Percentiles rank a stretch among this genome's conserved stretches.
Evolutionary conservation across 441 rosid species (phyloP).

Genomic region (Syzygium syzygioides): DNA sequence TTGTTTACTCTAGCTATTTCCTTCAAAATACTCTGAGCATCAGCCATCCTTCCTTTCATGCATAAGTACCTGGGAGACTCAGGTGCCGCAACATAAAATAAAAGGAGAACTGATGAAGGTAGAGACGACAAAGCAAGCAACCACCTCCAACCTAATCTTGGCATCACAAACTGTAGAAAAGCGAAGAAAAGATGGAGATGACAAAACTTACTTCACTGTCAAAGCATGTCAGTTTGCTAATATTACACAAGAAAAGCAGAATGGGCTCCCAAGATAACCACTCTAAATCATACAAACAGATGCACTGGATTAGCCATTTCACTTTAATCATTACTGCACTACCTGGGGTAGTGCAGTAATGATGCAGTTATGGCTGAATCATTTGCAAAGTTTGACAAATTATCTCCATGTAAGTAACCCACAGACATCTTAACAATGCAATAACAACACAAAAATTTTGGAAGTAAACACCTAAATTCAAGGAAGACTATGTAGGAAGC

Average conservation of each 20-base stretch:
- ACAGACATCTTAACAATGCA: background rate
- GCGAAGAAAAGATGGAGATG: background rate
- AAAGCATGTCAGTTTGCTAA: background rate
- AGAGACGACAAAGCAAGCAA: conserved; percentile 68
- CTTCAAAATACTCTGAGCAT: conserved; percentile 52
- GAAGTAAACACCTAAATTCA: background rate
- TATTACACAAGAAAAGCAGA: background rate
- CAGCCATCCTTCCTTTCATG: conserved; percentile 45
- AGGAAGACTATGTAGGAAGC: background rate
- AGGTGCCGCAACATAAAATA: conserved; percentile 49
- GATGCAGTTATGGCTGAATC: background rate
- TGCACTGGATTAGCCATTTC: background rate
- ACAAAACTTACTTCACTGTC: background rate
- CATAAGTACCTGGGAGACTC: conserved; percentile 75
- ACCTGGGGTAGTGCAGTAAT: too few relatives aligned
- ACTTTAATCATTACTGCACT: background rate
- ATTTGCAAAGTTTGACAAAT: background rate
- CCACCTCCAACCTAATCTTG: conserved; percentile 78
- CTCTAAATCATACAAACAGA: background rate
- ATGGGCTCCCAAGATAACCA: background rate
- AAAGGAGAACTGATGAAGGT: conserved; percentile 54
- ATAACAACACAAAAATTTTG: background rate
- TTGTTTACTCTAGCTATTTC: conserved; percentile 46
- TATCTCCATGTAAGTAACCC: background rate
- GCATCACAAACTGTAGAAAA: conserved; percentile 61